Evolutionary conservation across 495 filamentous ascomycete genomes (phyloP), one percentile per base, ranked within the genome.

Genomic region (Podospora comata): DNA sequence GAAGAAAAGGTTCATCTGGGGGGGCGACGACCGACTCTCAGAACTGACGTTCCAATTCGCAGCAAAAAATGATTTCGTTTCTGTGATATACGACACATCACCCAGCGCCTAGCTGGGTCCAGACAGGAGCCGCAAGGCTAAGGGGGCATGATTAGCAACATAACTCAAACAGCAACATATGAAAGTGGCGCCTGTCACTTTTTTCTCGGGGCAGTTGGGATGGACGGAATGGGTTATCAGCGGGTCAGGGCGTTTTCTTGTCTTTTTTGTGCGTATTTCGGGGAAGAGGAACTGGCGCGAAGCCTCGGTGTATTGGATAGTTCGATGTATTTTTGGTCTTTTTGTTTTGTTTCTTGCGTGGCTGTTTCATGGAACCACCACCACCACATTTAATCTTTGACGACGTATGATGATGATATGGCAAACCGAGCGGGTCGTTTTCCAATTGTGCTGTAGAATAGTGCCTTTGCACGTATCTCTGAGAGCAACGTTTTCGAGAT

Each of bases 71-170:
- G 59, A 60, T 55, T 44, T 26, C 27, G 18, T 28, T 28, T 27
- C 26, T 16, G 16, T 54, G 34, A 20, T 28, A 20, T 59, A 16
- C 59, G 53, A 69, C 27, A 34, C 6, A n/a, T 44, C n/a, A 57
- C 66, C 62, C 28, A 27, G 54, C 62, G 61, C 19, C 19, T 20
- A 65, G 61, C 44, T 18, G 69, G 66, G 65, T 59, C 39, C 65
- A 67, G 65, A 67, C 44, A 55, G 69, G 65, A 65, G 69, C 69
- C 69, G 69, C 69, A 70, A 70, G 69, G 69, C 69, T 54, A 32
- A 7, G 62, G 67, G 39, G 39, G 39, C 44, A 58, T 62, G 68
- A 32, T 65, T 62, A 23, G 57, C 54, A 54, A 34, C 6, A 62
- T 57, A 20, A 13, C 54, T 32, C 65, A 59, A 5, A 63, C 26